phyloP scores from a whole-genome alignment of 176 grass and related monocot species.

The Poa pratensis region DNA sequence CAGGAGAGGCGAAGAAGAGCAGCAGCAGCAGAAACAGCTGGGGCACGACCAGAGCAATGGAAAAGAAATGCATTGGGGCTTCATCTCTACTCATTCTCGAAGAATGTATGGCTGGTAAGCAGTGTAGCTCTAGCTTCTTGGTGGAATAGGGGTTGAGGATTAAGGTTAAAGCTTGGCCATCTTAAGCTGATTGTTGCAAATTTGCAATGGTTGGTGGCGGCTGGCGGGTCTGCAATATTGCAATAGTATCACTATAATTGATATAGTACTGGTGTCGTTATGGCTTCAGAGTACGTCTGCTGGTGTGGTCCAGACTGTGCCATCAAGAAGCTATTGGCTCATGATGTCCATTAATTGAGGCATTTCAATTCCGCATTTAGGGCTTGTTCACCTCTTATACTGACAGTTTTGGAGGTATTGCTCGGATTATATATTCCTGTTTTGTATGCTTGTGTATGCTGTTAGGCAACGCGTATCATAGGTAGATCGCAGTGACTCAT shows the following conservation, averaged over 20 bases:
- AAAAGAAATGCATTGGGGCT: not conserved
- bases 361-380: not conserved
- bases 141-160: not conserved
- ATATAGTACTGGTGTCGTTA: not conserved
- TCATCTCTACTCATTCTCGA: not conserved
- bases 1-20: not conserved
- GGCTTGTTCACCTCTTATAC: not conserved
- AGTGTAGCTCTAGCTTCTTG: not conserved
- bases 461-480: too few relatives aligned
- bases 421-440: not conserved
- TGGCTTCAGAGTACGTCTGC: not conserved
- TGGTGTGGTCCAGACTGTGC: not conserved
- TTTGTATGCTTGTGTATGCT: not conserved
- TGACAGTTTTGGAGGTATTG: not conserved
- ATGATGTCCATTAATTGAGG: not conserved
- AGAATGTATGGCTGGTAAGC: not conserved
- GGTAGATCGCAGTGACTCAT: too few relatives aligned
- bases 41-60: not conserved
- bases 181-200: not conserved
- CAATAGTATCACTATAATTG: not conserved
- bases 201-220: not conserved
- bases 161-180: not conserved
- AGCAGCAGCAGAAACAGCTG: slow-evolving; percentile 7
- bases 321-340: not conserved
- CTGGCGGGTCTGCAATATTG: not conserved